phyloP scores from a whole-genome alignment of 2,329 filamentous ascomycete species.

The Fusarium metavorans region DNA sequence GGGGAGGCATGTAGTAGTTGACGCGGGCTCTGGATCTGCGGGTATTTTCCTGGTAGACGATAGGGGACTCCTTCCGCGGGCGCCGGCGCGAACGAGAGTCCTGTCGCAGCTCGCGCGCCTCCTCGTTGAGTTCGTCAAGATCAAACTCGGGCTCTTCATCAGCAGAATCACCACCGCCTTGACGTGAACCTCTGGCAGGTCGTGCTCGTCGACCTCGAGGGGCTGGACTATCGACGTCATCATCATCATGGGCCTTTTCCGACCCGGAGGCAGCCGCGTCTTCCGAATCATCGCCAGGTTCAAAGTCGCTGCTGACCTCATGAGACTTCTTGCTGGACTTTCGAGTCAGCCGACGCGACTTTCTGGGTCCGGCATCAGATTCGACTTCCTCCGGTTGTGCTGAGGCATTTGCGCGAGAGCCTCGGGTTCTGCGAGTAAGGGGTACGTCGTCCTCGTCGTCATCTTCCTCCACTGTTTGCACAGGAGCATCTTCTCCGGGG shows the following conservation, averaged over 20 bases:
- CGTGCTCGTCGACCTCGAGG: conserved; percentile 61
- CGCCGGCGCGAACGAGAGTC: conserved; percentile 66
- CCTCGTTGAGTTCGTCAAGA: conserved; percentile 73
- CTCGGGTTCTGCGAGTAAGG: conserved; percentile 60
- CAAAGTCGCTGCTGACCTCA: conserved; percentile 71
- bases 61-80: conserved; percentile 63
- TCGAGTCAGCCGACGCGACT: conserved; percentile 61
- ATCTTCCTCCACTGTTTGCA: conserved; percentile 48
- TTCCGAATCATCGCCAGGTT: conserved; percentile 69
- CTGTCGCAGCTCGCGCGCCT: conserved; percentile 71
- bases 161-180: conserved; percentile 63
- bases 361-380: conserved; percentile 47
- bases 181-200: conserved; percentile 61
- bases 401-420: conserved; percentile 47
- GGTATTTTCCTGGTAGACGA: conserved; percentile 69
- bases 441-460: conserved; percentile 65
- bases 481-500: conserved; percentile 47
- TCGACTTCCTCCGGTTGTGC: conserved; percentile 47
- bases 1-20: conserved; percentile 87
- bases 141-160: conserved; percentile 71
- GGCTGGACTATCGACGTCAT: conserved; percentile 61
- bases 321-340: conserved; percentile 61
- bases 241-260: conserved; percentile 54
- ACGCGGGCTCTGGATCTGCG: conserved; percentile 71
- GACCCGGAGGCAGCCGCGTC: conserved; percentile 63